phyloP scores from a whole-genome alignment of 345 rosid species.

The Citrus mangshanensis region DNA sequence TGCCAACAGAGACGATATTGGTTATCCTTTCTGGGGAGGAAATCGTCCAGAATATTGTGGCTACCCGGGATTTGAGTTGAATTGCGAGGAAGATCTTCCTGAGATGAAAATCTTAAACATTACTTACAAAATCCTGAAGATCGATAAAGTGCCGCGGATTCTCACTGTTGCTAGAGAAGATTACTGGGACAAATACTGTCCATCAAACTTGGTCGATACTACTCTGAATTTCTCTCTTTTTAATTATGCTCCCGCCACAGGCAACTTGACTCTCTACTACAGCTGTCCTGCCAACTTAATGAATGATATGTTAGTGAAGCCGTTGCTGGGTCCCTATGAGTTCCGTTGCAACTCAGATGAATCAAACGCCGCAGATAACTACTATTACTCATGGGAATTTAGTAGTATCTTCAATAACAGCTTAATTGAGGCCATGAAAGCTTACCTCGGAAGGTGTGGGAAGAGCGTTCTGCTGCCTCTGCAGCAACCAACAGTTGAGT shows the following conservation, averaged over 20 bases:
- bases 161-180: background rate
- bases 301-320: fast-evolving
- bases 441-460: background rate
- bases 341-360: background rate
- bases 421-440: background rate
- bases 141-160: background rate
- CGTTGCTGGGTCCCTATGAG: background rate
- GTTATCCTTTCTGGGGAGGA: constrained; percentile 36
- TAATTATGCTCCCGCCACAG: background rate
- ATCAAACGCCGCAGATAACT: background rate
- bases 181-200: background rate
- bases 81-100: background rate
- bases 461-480: background rate
- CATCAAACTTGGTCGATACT: background rate
- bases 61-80: background rate
- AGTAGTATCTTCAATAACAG: background rate
- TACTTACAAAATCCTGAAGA: background rate
- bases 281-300: background rate
- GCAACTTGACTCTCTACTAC: background rate
- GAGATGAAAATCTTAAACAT: background rate
- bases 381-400: background rate
- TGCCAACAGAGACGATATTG: background rate
- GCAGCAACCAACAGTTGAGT: background rate
- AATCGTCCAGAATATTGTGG: constrained; percentile 15
- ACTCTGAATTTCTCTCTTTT: background rate